Conservation (phyloP, 192 early-diverging fungal species). For the Phlyctochytrium arcticum region DNA sequence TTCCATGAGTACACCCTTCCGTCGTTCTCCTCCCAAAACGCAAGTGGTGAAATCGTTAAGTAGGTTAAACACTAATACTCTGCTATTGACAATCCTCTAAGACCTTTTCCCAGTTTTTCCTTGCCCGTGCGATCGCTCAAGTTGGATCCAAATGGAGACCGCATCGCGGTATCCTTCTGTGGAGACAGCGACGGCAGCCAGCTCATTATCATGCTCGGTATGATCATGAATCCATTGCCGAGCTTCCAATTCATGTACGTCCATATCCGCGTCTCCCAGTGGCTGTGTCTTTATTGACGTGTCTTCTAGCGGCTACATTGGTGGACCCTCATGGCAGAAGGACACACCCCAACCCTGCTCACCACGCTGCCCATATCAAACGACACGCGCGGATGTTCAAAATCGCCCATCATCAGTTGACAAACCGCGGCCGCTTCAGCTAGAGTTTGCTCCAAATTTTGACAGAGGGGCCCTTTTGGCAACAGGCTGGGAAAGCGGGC, state of each 20-base stretch:
- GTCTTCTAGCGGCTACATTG: conserved; percentile 38
- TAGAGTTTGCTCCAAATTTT: conserved; percentile 19
- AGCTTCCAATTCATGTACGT: conserved; percentile 32
- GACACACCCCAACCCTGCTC: conserved; percentile 7
- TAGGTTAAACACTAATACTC: no score
- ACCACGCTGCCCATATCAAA: conserved; percentile 13
- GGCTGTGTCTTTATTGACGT: neutral
- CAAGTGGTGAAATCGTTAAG: no score
- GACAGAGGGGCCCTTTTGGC: conserved; percentile 15
- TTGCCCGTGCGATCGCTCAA: no score
- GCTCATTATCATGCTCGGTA: conserved; percentile 39
- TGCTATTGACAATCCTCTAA: no score
- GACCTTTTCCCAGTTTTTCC: no score
- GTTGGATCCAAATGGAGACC: conserved; percentile 49
- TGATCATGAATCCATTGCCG: conserved; percentile 26
- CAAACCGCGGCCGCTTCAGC: no score
- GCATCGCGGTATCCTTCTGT: conserved; percentile 51
- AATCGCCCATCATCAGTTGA: no score
- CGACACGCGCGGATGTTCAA: neutral
- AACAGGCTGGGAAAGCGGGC: conserved; percentile 25
- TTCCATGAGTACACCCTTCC: no score
- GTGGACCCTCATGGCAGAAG: conserved; percentile 29
- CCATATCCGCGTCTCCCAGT: neutral
- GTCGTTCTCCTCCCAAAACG: no score
- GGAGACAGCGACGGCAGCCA: conserved; percentile 29